Evolutionary conservation across 768 basidiomycete genomes (phyloP).

Genomic region (Piloderma croceum): DNA sequence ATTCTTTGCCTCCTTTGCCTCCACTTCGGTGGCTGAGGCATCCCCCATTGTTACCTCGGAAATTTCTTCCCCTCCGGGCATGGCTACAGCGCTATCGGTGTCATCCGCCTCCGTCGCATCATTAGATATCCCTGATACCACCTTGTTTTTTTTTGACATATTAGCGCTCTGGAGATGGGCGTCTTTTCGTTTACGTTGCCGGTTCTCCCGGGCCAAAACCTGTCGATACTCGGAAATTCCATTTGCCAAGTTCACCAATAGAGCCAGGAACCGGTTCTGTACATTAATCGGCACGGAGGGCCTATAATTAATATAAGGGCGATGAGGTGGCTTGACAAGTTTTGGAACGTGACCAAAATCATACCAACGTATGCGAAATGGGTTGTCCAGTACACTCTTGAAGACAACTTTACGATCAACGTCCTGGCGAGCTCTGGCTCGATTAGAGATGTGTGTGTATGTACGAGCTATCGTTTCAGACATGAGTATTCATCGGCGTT

Average conservation of each 20-base stretch:
- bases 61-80: background rate
- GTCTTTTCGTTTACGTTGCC: no score
- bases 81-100: background rate
- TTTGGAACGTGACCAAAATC: conserved; percentile 3
- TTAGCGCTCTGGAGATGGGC: no score
- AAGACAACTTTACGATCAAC: conserved; percentile 59
- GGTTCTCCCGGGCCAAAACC: no score
- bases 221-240: conserved; percentile 44
- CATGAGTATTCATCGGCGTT: conserved; percentile 29
- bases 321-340: conserved; percentile 5
- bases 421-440: conserved; percentile 41
- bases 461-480: conserved; percentile 44
- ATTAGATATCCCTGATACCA: no score
- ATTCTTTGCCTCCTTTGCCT: background rate
- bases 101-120: conserved; percentile 7
- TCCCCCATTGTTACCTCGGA: background rate
- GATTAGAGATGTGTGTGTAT: conserved; percentile 58
- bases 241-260: conserved; percentile 43
- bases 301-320: conserved; percentile 33
- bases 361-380: conserved; percentile 67
- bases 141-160: no score
- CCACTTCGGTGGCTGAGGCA: background rate
- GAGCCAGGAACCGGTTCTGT: conserved; percentile 55
- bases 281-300: conserved; percentile 55
- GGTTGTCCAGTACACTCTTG: conserved; percentile 68